Evolutionary conservation across 352 stramenopile species (phyloP).

Genomic region (Phytophthora pisi): DNA sequence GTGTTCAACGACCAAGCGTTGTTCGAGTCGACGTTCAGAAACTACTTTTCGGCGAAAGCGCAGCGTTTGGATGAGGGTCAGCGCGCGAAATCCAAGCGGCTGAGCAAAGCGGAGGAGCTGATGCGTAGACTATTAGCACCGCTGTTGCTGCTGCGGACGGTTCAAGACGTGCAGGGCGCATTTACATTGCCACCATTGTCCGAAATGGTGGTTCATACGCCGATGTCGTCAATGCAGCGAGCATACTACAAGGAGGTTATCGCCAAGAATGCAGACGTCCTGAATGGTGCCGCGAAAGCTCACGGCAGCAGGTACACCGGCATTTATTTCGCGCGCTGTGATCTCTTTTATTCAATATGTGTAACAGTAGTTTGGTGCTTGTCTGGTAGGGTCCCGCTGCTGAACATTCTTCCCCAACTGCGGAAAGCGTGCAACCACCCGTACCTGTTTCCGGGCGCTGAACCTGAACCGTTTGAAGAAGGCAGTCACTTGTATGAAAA

Average conservation of each 20-base stretch:
- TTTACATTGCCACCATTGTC: slow-evolving; percentile 76
- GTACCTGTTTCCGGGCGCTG: slow-evolving; percentile 93
- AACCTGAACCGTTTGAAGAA: slow-evolving; percentile 78
- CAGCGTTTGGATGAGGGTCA: slow-evolving; percentile 46
- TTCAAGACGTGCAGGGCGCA: slow-evolving; percentile 70
- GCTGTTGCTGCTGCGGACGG: slow-evolving; percentile 66
- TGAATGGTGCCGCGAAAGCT: slow-evolving; percentile 52
- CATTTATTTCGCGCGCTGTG: not conserved
- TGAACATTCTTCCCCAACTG: slow-evolving; percentile 98
- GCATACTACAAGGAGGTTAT: slow-evolving; percentile 87
- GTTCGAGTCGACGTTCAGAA: slow-evolving; percentile 58
- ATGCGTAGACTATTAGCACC: slow-evolving; percentile 68
- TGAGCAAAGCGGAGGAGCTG: slow-evolving; percentile 44
- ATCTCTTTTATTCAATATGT: not conserved
- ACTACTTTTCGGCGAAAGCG: slow-evolving; percentile 73
- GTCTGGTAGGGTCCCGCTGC: slow-evolving; percentile 75
- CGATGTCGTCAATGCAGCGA: slow-evolving; percentile 78
- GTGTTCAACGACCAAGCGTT: slow-evolving; percentile 70
- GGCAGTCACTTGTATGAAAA: slow-evolving; percentile 75
- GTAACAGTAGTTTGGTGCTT: slow-evolving; percentile 10
- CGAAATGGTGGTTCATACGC: slow-evolving; percentile 80
- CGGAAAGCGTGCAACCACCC: slow-evolving; percentile 83
- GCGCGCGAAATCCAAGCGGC: slow-evolving; percentile 22
- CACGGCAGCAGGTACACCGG: slow-evolving; percentile 27
- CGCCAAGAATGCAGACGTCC: slow-evolving; percentile 56